Evolutionary conservation across 495 filamentous ascomycete species (phyloP).

Genomic region (Podospora didyma): DNA sequence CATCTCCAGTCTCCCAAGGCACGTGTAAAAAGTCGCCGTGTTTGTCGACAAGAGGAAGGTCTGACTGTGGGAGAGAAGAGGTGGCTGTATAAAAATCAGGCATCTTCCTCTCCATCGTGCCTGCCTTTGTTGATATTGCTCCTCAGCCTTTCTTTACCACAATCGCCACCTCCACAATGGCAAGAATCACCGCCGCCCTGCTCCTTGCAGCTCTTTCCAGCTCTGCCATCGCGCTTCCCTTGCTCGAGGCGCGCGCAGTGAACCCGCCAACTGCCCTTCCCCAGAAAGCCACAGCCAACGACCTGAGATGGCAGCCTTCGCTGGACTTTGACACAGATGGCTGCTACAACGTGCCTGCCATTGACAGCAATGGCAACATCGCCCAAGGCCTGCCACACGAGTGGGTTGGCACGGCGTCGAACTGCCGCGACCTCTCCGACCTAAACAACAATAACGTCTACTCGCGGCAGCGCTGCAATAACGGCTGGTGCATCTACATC

Average conservation of each 20-base stretch:
- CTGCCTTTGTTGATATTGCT: too few relatives aligned
- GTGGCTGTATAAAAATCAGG: background rate
- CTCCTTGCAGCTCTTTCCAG: background rate
- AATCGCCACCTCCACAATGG: background rate
- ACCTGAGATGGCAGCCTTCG: slow-evolving; percentile 40
- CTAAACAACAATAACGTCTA: slow-evolving; percentile 45
- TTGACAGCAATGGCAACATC: slow-evolving; percentile 33
- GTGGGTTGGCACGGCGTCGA: slow-evolving; percentile 24
- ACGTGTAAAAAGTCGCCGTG: background rate
- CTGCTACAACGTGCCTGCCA: slow-evolving; percentile 46
- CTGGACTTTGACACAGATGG: slow-evolving; percentile 46
- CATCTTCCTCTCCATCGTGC: background rate
- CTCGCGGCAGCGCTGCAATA: slow-evolving; percentile 41
- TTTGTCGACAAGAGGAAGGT: too few relatives aligned
- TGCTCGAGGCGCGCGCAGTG: slow-evolving; percentile 7
- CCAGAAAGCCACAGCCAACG: slow-evolving; percentile 34
- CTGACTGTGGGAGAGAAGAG: too few relatives aligned
- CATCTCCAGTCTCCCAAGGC: background rate
- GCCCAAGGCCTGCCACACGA: slow-evolving; percentile 32
- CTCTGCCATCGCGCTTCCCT: slow-evolving; percentile 3
- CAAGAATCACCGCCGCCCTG: background rate
- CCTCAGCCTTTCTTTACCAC: too few relatives aligned
- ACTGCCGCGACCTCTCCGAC: slow-evolving; percentile 38
- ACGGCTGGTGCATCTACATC: slow-evolving; percentile 41
- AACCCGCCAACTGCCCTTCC: slow-evolving; percentile 33